Evolutionary conservation across 441 rosid species (phyloP).

Genomic region (Daphne laureola): DNA sequence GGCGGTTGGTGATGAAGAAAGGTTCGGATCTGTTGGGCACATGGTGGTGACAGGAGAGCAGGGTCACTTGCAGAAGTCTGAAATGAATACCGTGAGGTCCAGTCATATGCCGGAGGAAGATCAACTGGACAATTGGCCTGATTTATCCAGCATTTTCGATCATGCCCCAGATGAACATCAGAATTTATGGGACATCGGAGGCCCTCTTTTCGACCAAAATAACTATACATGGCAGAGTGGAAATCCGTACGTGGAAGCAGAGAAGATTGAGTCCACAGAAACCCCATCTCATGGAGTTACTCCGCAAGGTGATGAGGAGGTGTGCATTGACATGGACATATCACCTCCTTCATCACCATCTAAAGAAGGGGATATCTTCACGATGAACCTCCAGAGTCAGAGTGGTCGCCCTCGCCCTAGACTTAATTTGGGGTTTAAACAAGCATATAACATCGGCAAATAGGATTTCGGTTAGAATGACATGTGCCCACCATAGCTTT

Average conservation of each 20-base stretch:
- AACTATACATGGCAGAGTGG: not conserved
- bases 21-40: not conserved
- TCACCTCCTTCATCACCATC: not conserved
- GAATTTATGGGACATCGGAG: not conserved
- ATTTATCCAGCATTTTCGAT: conserved; percentile 13
- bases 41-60: not conserved
- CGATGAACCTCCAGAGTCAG: no score
- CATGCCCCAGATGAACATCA: conserved; percentile 9
- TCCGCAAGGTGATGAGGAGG: conserved; percentile 1
- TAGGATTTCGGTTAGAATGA: no score
- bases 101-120: conserved; percentile 9
- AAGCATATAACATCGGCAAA: not conserved
- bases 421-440: not conserved
- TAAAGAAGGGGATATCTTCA: not conserved
- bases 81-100: not conserved
- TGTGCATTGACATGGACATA: conserved; percentile 9
- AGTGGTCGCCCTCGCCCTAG: no score
- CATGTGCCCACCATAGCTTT: no score
- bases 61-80: conserved; percentile 16
- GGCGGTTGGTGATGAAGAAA: not conserved
- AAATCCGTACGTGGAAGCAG: conserved; percentile 1
- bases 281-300: not conserved
- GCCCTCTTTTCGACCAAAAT: conserved; percentile 7
- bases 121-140: conserved; percentile 6
- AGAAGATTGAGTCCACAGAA: not conserved